phyloP scores from a whole-genome alignment of 2,329 filamentous ascomycete species.

The Fusarium incarnatum region DNA sequence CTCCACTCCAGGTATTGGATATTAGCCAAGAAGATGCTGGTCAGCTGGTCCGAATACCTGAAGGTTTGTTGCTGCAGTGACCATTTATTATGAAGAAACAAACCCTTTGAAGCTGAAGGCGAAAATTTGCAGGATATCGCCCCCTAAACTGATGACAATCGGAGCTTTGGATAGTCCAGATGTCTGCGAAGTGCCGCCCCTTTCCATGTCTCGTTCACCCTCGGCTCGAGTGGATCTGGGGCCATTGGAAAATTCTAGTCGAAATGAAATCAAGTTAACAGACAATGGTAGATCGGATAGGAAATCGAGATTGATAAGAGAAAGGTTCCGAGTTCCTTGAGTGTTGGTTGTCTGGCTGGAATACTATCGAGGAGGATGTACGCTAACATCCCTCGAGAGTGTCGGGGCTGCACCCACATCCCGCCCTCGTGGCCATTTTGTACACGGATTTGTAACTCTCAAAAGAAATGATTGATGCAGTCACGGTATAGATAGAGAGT shows the following conservation, averaged over 20 bases:
- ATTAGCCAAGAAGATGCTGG: neutral
- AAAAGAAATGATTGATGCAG: neutral
- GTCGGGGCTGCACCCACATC: neutral
- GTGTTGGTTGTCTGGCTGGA: too few relatives aligned
- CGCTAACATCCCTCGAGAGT: neutral
- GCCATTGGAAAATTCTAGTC: neutral
- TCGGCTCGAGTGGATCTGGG: neutral
- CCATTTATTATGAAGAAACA: neutral
- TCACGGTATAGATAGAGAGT: rapidly evolving
- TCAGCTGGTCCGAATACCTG: neutral
- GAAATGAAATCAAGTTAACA: neutral
- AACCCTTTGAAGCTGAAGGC: neutral
- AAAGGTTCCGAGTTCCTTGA: neutral
- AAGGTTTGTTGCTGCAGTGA: neutral
- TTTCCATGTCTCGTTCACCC: neutral
- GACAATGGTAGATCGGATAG: neutral
- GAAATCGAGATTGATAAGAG: neutral
- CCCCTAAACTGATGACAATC: neutral
- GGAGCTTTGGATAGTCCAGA: neutral
- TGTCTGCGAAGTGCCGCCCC: neutral
- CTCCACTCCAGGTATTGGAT: neutral
- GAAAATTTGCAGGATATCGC: neutral
- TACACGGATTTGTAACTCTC: neutral
- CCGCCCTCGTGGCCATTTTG: too few relatives aligned
- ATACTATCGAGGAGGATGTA: neutral